Evolutionary conservation across 2,329 filamentous ascomycete genomes (phyloP).

Genomic region (Colletotrichum navitas): DNA sequence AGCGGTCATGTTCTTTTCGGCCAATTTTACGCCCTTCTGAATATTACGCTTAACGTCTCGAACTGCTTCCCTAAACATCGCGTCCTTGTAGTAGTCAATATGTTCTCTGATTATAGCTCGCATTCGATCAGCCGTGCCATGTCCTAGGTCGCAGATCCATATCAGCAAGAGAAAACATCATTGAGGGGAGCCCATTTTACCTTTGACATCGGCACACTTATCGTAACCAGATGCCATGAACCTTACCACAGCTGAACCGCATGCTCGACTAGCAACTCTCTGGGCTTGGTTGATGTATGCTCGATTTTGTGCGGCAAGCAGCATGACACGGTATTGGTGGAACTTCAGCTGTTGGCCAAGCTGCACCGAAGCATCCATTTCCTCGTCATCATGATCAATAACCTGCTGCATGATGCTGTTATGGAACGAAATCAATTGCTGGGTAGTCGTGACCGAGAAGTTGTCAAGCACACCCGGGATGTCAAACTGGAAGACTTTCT

Average conservation of each 20-base stretch:
- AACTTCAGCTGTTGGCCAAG: constrained; percentile 1
- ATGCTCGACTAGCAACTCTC: no score
- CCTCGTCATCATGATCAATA: neutral
- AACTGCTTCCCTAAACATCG: constrained; percentile 5
- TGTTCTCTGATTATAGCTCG: no score
- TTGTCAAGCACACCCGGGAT: neutral
- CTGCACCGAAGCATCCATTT: neutral
- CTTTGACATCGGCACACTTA: no score
- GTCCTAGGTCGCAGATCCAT: neutral
- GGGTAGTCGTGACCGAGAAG: neutral
- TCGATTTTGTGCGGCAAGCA: neutral
- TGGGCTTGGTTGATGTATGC: constrained; percentile 4
- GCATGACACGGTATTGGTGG: neutral
- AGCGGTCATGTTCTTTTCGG: neutral
- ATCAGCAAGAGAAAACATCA: no score
- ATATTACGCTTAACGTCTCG: neutral
- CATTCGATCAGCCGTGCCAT: neutral
- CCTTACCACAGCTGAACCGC: no score
- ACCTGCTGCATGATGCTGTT: neutral
- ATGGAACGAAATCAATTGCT: neutral
- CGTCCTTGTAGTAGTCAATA: no score
- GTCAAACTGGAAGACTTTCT: neutral
- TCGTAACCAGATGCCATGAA: no score
- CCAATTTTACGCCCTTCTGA: neutral
- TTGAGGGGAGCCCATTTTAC: no score